These are phyloP conservation scores for Dalbergia cochinchinensis DNA, from an alignment of 306 rosid species.

Conservation along the genomic window DNA sequence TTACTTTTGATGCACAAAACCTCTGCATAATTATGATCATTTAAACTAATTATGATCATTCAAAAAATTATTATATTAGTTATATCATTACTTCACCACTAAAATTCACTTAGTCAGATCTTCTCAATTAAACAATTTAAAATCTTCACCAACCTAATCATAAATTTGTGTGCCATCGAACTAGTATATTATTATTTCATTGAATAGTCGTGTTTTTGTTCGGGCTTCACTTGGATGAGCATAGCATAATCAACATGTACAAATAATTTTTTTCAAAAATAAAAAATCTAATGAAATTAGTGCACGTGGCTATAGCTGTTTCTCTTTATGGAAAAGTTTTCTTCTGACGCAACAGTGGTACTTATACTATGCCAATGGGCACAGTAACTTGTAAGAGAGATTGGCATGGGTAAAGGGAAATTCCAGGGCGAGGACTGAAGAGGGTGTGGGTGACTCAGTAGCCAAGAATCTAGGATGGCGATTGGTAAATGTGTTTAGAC, in stretches of 20 bases:
- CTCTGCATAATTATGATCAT: background rate
- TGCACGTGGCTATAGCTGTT: constrained; percentile 43
- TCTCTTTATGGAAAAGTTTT: background rate
- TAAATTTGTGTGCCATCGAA: background rate
- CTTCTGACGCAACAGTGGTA: constrained; percentile 38
- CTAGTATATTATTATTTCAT: background rate
- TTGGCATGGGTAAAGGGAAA: constrained; percentile 35
- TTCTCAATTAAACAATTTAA: too few species aligned
- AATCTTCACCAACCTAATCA: background rate
- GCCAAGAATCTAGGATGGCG: constrained; percentile 38
- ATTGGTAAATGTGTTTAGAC: too few species aligned
- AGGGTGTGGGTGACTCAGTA: constrained; percentile 41
- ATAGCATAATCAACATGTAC: background rate
- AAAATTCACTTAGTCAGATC: background rate
- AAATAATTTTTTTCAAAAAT: background rate
- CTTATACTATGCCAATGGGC: constrained; percentile 27
- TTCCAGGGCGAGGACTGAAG: constrained; percentile 5
- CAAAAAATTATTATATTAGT: background rate
- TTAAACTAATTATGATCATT: background rate
- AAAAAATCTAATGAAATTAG: background rate
- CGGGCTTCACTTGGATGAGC: constrained; percentile 21
- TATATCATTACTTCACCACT: background rate
- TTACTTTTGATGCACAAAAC: background rate
- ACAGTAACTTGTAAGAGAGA: background rate
- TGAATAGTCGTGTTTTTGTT: constrained; percentile 29